Evolutionary conservation across 2,329 filamentous ascomycete species (phyloP), one percentile per base, ranked within the genome.

Genomic region (Penicillium concentricum): DNA sequence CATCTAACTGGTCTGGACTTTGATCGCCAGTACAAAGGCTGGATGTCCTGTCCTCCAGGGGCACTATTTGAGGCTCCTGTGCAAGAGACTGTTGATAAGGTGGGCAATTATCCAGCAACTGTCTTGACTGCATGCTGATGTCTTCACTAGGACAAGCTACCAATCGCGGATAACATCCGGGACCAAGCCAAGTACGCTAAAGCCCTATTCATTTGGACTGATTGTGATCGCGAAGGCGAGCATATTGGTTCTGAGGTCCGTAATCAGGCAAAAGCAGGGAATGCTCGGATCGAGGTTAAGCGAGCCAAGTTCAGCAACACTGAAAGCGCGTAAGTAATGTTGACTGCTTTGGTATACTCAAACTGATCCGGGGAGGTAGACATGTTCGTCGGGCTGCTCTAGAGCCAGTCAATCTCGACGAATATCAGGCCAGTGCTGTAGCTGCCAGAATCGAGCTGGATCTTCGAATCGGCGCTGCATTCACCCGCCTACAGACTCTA

Each of bases 141-240:
- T 35, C 12, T n/a, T 41, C 6, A 49, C 48, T 62, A 92, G 85
- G 87, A 92, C 68, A 95, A 92, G 70, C 87, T 87, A 67, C 78
- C 82, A 1, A 88, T 99, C 61, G 92, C 92, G 10, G 82, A 87
- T 32, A 99, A 99, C 69, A 94, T 99, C 67, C 84, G 88, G 64
- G 78, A 83, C 1, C 88, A 96, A 73, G 93, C 94, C 18, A 83
- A 83, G 58, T 83, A 84, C 70, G 82, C 87, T n/a, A 84, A 82
- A 54, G 85, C 87, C 13, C 81, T 99, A 32, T 93, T 95, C 74
- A 97, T 99, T 66, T 99, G 94, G 94, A 99, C 94, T 0, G 94
- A 99, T 81, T 97, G 94, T 75, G 94, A 99, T 80, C 87, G 92
- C 54, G 94, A 99, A 80, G 94, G 94, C 35, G 94, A 99, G 73